Evolutionary conservation across 1,284 basidiomycete genomes (phyloP).

Genomic region (Apiotrichum sp.): DNA sequence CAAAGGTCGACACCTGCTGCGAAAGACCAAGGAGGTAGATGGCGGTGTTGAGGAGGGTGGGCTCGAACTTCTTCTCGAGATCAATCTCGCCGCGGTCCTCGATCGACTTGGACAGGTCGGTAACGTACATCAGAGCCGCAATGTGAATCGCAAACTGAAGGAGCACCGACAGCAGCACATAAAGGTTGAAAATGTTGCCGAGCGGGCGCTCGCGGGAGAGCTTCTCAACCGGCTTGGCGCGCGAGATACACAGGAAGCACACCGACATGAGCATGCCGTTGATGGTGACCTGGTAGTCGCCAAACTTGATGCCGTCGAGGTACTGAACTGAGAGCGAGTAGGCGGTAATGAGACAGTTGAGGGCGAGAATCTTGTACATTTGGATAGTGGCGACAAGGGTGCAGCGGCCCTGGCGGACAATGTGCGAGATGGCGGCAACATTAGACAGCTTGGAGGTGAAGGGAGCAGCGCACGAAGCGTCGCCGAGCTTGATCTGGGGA

Average conservation of each 20-base stretch:
- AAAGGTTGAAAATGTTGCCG: conserved; percentile 91
- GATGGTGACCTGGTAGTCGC: conserved; percentile 89
- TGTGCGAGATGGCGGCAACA: conserved; percentile 86
- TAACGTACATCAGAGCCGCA: conserved; percentile 80
- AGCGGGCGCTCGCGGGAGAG: conserved; percentile 83
- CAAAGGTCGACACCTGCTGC: conserved; percentile 93
- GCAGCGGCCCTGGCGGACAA: conserved; percentile 92
- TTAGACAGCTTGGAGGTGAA: conserved; percentile 94
- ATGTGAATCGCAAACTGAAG: conserved; percentile 90
- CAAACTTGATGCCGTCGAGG: conserved; percentile 94
- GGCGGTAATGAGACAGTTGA: conserved; percentile 93
- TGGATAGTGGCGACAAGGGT: conserved; percentile 94
- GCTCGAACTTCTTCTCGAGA: conserved; percentile 89
- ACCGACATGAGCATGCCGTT: conserved; percentile 94
- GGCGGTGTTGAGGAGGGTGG: conserved; percentile 84
- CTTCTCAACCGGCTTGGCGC: conserved; percentile 93
- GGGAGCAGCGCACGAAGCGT: conserved; percentile 91
- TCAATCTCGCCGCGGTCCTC: conserved; percentile 77
- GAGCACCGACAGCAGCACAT: conserved; percentile 82
- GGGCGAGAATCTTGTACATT: conserved; percentile 96
- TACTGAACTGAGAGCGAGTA: conserved; percentile 94
- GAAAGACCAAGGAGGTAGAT: conserved; percentile 89
- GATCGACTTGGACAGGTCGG: conserved; percentile 64
- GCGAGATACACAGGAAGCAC: conserved; percentile 92
- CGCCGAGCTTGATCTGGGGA: conserved; percentile 93